Evolutionary conservation across 2,329 filamentous ascomycete genomes (phyloP), one percentile per base, ranked within the genome.

Genomic region (Beauveria caledonica): DNA sequence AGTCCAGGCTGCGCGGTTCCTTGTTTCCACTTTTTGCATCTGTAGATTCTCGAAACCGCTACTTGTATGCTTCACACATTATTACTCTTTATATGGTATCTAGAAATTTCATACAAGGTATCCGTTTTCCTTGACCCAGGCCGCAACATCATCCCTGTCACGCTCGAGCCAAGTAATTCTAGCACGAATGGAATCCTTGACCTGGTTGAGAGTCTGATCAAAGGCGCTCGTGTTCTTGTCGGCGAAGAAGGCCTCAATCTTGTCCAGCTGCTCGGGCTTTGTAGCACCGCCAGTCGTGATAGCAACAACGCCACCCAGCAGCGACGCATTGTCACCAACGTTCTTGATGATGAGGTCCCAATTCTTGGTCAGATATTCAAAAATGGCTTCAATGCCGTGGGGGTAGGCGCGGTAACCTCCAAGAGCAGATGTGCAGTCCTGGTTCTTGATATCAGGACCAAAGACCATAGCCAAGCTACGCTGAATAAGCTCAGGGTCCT

Each of bases 401-500:
- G 85, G 77, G 70, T 95, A 90, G 58, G 83, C 84, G 62, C 92
- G 85, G 29, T 97, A 82, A 8, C 89, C 89, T 39, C 85, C 84
- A 44, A 94, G 83, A 1, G 93, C 92, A 71, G 96, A 86, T 77
- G 96, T 97, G 65, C 97, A 86, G 73, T 97, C 93, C 74, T 97
- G 93, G 65, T 89, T 91, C 79, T 95, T 96, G 74, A 97, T 88
- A 66, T 96, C 88, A 63, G 87, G 85, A 71, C 86, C 85, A 61
- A 92, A 81, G 36, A 92, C 81, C 64, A 97, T 79, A 33, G 79
- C 82, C 15, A 97, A 81, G 3, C 92, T 93, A 63, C 85, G 85
- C 77, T 94, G 78, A 72, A 97, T 93, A 53, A 97, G 83, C 65
- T 87, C 85, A 1, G 90, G 86, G 60, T 89, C 82, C 70, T 87